Percentiles rank a stretch among this genome's conserved stretches.
Evolutionary conservation across 1,284 basidiomycete species (phyloP).

Genomic region (Ganoderma meredithae): DNA sequence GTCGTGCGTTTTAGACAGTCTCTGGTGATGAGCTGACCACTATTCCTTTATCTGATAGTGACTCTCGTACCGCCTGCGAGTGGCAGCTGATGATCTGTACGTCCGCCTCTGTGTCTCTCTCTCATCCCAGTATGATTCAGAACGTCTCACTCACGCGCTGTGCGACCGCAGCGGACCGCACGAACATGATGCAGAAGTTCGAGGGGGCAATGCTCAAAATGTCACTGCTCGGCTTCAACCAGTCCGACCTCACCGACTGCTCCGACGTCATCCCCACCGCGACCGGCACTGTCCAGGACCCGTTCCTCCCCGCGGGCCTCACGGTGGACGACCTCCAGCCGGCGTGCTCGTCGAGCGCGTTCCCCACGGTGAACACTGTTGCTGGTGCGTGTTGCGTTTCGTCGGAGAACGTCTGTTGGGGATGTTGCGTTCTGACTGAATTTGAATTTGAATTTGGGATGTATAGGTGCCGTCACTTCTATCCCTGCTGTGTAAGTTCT

Average conservation of each 20-base stretch:
- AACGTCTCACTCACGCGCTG: neutral
- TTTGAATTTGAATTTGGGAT: neutral
- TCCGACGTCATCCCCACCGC: constrained; percentile 45
- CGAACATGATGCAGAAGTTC: constrained; percentile 39
- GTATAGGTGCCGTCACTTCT: constrained; percentile 20
- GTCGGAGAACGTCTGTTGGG: too few relatives aligned
- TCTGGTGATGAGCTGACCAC: neutral
- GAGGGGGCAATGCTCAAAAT: constrained; percentile 38
- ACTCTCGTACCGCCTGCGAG: constrained; percentile 44
- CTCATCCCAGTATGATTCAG: neutral
- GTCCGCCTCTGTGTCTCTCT: neutral
- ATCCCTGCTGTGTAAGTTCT: constrained; percentile 22
- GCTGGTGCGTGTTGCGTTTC: constrained; percentile 21
- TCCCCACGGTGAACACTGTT: constrained; percentile 24
- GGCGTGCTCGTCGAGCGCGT: constrained; percentile 25
- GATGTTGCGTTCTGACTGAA: neutral
- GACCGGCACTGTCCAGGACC: constrained; percentile 33
- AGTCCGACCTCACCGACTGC: constrained; percentile 41
- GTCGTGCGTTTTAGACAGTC: neutral
- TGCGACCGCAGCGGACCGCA: constrained; percentile 32
- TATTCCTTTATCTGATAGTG: constrained; percentile 17
- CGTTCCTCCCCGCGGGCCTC: constrained; percentile 34
- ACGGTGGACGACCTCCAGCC: constrained; percentile 28
- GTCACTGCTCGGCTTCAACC: constrained; percentile 42
- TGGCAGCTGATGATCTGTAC: constrained; percentile 45